Percentiles rank a stretch among this genome's conserved stretches.
These are phyloP conservation scores for Ustilago shanxiensis DNA, from an alignment of 1,284 basidiomycete genomes.

Conservation along the genomic window DNA sequence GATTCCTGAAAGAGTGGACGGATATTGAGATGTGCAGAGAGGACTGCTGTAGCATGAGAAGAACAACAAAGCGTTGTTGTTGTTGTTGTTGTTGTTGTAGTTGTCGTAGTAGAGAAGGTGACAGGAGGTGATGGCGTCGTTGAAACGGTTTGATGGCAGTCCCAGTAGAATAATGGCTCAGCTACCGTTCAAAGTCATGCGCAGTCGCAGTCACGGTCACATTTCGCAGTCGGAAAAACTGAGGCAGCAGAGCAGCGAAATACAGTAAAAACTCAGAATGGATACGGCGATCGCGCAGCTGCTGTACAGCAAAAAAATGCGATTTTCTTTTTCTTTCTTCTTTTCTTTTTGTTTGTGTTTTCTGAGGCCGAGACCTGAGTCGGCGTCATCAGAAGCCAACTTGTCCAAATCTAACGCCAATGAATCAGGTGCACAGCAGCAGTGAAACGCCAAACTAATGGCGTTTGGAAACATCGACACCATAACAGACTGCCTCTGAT, in stretches of 20 bases:
- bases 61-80: not conserved
- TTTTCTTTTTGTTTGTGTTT: no score
- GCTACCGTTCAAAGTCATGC: not conserved
- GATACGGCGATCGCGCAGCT: slow-evolving; percentile 17
- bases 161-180: not conserved
- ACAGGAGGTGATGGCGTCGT: not conserved
- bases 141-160: not conserved
- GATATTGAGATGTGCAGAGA: slow-evolving; percentile 15
- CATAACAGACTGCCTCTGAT: no score
- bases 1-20: slow-evolving; percentile 20
- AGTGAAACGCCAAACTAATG: no score
- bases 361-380: no score
- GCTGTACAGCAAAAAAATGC: not conserved
- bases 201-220: not conserved
- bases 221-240: no score
- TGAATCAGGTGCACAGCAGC: no score
- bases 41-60: slow-evolving; percentile 18
- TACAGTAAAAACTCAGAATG: slow-evolving; percentile 6
- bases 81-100: no score
- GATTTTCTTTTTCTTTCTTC: not conserved
- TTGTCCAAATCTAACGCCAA: no score
- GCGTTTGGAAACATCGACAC: no score
- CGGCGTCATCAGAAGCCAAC: no score
- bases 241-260: slow-evolving; percentile 1
- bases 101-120: not conserved